A percentile compares a stretch with the other conserved stretches of the same genome.
Conservation (phyloP, 2,329 filamentous ascomycete genomes). For the Penicillium paneum region DNA sequence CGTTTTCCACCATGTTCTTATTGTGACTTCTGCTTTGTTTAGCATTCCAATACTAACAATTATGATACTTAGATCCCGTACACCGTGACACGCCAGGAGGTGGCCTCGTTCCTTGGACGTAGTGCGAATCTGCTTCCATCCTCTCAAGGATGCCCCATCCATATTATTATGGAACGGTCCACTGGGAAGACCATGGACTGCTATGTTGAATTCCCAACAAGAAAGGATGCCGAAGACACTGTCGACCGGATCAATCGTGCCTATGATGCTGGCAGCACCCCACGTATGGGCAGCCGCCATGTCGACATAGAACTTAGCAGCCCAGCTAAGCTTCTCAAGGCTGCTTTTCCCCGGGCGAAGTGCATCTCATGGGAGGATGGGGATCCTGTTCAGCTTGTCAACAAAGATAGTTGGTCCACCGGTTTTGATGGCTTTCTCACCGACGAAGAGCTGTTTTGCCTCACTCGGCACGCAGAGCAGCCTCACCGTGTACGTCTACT, state of each 20-base stretch:
- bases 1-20: not conserved
- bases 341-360: conserved; percentile 53
- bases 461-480: conserved; percentile 48
- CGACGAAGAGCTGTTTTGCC: conserved; percentile 48
- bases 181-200: conserved; percentile 57
- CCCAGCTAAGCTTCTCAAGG: conserved; percentile 50
- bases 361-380: conserved; percentile 47
- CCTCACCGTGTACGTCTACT: conserved; percentile 47
- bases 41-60: not conserved
- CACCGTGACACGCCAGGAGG: conserved; percentile 48
- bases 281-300: conserved; percentile 48
- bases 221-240: conserved; percentile 39
- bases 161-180: conserved; percentile 57
- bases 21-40: conserved; percentile 1
- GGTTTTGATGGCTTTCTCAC: conserved; percentile 54
- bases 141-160: conserved; percentile 46
- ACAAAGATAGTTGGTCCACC: conserved; percentile 44
- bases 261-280: conserved; percentile 36
- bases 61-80: conserved; percentile 46
- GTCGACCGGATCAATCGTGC: conserved; percentile 38
- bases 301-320: conserved; percentile 47
- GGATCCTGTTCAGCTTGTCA: conserved; percentile 32
- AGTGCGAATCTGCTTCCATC: conserved; percentile 40
- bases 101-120: conserved; percentile 48
- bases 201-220: conserved; percentile 47